phyloP scores from a whole-genome alignment of 2,329 filamentous ascomycete genomes.

The Trichoderma atrobrunneum region DNA sequence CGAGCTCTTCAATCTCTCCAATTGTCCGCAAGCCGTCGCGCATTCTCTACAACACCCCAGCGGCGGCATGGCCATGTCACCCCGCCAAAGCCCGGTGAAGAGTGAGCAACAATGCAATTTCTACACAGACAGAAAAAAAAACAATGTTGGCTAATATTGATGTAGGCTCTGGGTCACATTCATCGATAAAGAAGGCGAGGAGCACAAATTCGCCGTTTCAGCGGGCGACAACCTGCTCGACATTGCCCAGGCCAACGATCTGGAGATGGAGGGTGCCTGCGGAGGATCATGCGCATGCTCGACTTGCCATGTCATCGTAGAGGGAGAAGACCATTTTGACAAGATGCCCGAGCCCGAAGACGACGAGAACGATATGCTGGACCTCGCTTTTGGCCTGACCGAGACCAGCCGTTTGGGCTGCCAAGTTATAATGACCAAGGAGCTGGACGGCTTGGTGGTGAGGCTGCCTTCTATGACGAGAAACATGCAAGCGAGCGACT shows the following conservation, averaged over 20 bases:
- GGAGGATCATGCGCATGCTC: constrained; percentile 92
- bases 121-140: background rate
- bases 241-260: constrained; percentile 88
- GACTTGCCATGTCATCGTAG: constrained; percentile 86
- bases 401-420: constrained; percentile 83
- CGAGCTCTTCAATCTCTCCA: constrained; percentile 3
- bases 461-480: constrained; percentile 89
- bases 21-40: constrained; percentile 35
- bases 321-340: constrained; percentile 70
- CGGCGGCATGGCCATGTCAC: constrained; percentile 74
- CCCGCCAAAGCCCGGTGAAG: constrained; percentile 84
- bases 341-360: constrained; percentile 75
- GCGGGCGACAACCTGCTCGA: constrained; percentile 92
- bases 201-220: constrained; percentile 73
- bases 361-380: constrained; percentile 87
- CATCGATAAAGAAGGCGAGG: constrained; percentile 81
- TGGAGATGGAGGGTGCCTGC: constrained; percentile 98
- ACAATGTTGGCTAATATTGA: background rate
- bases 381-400: constrained; percentile 84
- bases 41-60: constrained; percentile 64
- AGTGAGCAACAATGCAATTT: constrained; percentile 56
- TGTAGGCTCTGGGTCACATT: constrained; percentile 82
- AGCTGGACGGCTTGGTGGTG: constrained; percentile 82
- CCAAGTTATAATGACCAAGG: constrained; percentile 88
- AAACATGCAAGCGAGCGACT: constrained; percentile 94